Percentiles rank a stretch among this genome's conserved stretches.
Evolutionary conservation across 2,329 filamentous ascomycete genomes (phyloP).

Genomic region (Colletotrichum neosansevieriae): DNA sequence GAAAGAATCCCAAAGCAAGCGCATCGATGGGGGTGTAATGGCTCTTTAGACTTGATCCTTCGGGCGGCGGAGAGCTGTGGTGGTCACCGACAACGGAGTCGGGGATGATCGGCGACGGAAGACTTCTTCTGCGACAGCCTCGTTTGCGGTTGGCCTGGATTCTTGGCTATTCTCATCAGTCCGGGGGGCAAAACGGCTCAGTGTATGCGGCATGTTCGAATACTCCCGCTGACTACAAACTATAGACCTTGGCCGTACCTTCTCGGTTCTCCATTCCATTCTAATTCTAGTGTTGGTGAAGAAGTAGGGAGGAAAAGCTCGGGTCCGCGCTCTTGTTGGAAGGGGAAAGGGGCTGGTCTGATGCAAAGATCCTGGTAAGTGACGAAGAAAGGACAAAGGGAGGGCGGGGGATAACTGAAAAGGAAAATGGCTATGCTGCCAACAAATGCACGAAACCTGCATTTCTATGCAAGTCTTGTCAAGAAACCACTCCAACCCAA

Average conservation of each 20-base stretch:
- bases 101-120: conserved; percentile 5
- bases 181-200: neutral
- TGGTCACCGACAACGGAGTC: neutral
- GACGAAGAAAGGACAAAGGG: neutral
- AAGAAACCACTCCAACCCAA: neutral
- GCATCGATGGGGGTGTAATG: neutral
- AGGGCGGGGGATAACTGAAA: neutral
- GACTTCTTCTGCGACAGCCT: conserved; percentile 9
- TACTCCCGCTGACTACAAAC: too few species aligned
- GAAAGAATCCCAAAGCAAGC: neutral
- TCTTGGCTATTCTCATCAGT: neutral
- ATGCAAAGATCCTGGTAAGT: neutral
- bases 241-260: neutral
- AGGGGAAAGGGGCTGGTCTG: neutral
- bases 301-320: too few species aligned
- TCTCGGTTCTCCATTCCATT: neutral
- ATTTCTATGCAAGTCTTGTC: too few species aligned
- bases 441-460: neutral
- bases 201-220: neutral
- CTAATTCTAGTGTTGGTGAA: neutral
- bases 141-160: conserved; percentile 1
- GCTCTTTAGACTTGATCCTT: conserved; percentile 17
- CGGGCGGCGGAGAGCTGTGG: neutral
- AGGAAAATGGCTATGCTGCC: neutral
- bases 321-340: neutral